Base-by-base conservation (phyloP, 805 yeast species). In the Brettanomyces sp. region DNA sequence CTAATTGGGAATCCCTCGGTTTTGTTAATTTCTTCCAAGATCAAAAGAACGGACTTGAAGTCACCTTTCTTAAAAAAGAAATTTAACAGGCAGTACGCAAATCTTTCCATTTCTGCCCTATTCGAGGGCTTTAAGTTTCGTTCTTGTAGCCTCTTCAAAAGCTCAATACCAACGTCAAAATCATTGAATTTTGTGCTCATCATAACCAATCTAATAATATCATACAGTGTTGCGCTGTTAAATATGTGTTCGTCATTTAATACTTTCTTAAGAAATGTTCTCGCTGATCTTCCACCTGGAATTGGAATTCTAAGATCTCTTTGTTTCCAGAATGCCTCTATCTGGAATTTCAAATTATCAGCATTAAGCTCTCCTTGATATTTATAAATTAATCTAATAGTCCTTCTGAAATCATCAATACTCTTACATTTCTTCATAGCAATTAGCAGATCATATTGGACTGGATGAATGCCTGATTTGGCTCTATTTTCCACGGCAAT, bases 391-490 rank as follows among this genome's bases (percentile, higher is more conserved):
- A 43, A 28, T 3, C 18, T 28, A 5, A 28, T 14, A 7, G 23
- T 22, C 21, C 45, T 13, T 9, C 30, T 43, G 18, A 43, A 32
- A 13, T 36, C 39, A 28, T 36, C 45, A 12, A 6, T n/a, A 14
- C 21, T 32, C 24, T 32, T 36, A 21, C 43, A 32, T 18, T 30
- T 22, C 12, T 23, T 32, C 24, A 41, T 25, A 21, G 47, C 33
- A 34, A 46, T 43, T 14, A 50, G 18, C 18, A 49, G 28, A 21
- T 48, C 45, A 12, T 53, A 49, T 39, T 55, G 43, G 11, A 41
- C 41, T 3, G 65, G 64, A 32, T 51, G 44, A 6, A 62, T 56
- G 11, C 65, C 65, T 30, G 46, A 43, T 23, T 48, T 47, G 21
- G 59, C 39, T 42, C 59, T 52, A 3, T 52, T 45, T 38, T 57